phyloP scores from a whole-genome alignment of 176 grass and related monocot genomes.

The Juncus effusus region DNA sequence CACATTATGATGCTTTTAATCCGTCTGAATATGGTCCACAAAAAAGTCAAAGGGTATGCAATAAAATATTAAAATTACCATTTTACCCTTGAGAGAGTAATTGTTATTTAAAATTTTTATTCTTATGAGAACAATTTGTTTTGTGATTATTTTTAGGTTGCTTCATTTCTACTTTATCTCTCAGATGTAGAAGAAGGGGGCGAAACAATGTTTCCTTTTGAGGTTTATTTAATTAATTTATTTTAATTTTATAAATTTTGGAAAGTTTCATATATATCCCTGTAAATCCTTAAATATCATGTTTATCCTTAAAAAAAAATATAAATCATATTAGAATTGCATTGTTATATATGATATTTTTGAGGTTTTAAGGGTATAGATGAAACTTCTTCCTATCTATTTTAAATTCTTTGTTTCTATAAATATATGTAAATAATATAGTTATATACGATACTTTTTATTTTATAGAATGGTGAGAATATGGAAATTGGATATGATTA shows the following conservation, averaged over 20 bases:
- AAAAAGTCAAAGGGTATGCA: constrained; percentile 79
- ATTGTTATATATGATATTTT: too few species aligned
- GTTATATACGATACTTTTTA: constrained; percentile 12
- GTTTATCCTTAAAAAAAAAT: not conserved
- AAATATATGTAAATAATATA: constrained; percentile 17
- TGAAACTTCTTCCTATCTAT: constrained; percentile 8
- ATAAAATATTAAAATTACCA: constrained; percentile 10
- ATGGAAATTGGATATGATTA: constrained; percentile 94
- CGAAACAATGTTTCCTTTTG: constrained; percentile 99
- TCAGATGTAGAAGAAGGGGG: constrained; percentile 94
- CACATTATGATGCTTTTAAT: constrained; percentile 93
- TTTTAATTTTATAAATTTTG: not conserved
- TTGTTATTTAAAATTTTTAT: not conserved
- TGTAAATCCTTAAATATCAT: not conserved
- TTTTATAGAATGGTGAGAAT: constrained; percentile 72
- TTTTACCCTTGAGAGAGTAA: constrained; percentile 1
- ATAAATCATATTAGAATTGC: not conserved
- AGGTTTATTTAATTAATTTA: constrained; percentile 40
- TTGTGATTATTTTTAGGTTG: constrained; percentile 47
- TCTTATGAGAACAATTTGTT: constrained; percentile 8
- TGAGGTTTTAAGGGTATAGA: constrained; percentile 23
- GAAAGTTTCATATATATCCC: constrained; percentile 6
- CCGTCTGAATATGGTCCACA: constrained; percentile 89
- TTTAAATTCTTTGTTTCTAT: not conserved
- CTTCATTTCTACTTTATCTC: constrained; percentile 96